Base-by-base conservation (phyloP, 148 eudicot genomes). In the Vaccinium macrocarpon region DNA sequence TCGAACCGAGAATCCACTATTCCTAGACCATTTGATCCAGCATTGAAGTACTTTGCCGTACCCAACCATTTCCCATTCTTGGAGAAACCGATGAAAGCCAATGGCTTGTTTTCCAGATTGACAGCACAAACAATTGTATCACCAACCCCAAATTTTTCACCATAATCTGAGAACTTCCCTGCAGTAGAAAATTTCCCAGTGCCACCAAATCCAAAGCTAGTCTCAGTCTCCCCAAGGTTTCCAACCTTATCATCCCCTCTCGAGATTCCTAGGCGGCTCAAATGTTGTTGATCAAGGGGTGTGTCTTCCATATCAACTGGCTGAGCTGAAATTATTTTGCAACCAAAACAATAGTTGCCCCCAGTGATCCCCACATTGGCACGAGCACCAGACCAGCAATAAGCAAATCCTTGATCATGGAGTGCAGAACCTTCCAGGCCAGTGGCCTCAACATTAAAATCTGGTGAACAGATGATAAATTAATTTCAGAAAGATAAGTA, bases 351-450 rank as follows among this genome's bases (percentile, higher is more conserved):
- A 84, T 90, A 94, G 84, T 87, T 94, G n/a, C 95, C 97, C 78
- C 90, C 84, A 3, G 52, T 86, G 25, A 94, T 90, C 61, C 97
- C 95, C 8, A 92, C 78, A 68, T 87, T 92, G 27, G 90, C 97
- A 52, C 94, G 95, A 42, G 94, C 94, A 85, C 97, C 97, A 81
- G 97, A 91, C 97, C 97, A 94, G 79, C 95, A 92, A 74, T 94
- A 91, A 70, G 94, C 91, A 85, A 92, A 94, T 49, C 93, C 94
- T 29, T 89, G 76, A 71, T 91, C 90, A 68, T 82, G 85, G 50
- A 92, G 89, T 25, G 90, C 92, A 18, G 88, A 88, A 61, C 93
- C 94, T 52, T 73, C 76, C 29, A 89, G 87, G 18, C 95, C 94
- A 87, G 86, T 85, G 46, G 79, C 85, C 83, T 90, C 90, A 75